phyloP scores from a whole-genome alignment of 495 filamentous ascomycete genomes.

The Elasticomyces elasticus region DNA sequence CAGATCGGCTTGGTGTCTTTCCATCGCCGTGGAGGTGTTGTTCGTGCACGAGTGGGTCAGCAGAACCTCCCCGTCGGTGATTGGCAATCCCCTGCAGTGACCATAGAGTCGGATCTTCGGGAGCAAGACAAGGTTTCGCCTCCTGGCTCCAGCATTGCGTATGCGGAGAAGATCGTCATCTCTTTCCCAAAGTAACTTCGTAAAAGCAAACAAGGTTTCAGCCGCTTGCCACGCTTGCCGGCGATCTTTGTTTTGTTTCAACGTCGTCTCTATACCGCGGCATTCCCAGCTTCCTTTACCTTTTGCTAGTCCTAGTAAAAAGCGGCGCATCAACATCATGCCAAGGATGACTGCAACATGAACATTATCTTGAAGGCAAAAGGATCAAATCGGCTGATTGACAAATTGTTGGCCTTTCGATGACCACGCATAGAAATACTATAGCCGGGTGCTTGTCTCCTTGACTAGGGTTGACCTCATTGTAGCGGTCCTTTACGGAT shows the following conservation, averaged over 20 bases:
- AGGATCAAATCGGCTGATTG: no score
- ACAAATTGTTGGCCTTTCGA: no score
- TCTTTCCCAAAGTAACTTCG: not conserved
- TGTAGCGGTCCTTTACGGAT: no score
- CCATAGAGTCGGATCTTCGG: not conserved
- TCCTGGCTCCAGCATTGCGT: not conserved
- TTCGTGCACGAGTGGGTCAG: not conserved
- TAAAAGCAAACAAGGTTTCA: not conserved
- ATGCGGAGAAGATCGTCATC: not conserved
- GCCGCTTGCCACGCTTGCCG: not conserved
- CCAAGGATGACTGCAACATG: not conserved
- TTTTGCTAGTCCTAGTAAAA: no score
- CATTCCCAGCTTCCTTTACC: not conserved
- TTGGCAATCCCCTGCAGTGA: not conserved
- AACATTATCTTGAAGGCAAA: no score
- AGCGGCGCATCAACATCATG: no score
- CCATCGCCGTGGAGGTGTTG: not conserved
- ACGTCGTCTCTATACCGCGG: not conserved
- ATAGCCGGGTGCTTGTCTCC: no score
- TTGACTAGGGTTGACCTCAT: no score
- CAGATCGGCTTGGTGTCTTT: not conserved
- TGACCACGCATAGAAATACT: no score
- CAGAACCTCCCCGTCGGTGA: not conserved
- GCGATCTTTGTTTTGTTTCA: not conserved
- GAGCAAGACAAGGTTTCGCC: not conserved